phyloP scores from a whole-genome alignment of 2,329 filamentous ascomycete species.

The Paecilomyces sp. region DNA sequence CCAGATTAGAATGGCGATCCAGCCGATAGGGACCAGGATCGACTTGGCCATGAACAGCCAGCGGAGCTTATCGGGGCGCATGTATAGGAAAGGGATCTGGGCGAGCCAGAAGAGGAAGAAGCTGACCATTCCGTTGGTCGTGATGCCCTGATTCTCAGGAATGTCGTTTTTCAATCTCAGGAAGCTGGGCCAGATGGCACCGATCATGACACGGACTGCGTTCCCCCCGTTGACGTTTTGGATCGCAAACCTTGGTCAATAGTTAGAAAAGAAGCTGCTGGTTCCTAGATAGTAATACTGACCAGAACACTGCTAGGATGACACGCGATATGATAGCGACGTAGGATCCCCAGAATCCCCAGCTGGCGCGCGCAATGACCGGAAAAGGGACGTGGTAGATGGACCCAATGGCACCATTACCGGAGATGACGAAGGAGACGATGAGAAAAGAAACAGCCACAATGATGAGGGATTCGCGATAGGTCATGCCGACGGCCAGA shows the following conservation, averaged over 20 bases:
- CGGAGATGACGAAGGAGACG: conserved; percentile 53
- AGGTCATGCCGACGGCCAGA: conserved; percentile 46
- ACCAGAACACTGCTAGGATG: conserved; percentile 50
- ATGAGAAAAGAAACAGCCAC: conserved; percentile 46
- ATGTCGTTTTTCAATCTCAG: conserved; percentile 30
- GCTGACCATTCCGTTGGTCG: conserved; percentile 38
- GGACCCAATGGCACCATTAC: conserved; percentile 50
- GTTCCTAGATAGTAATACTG: not conserved
- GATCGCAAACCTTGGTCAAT: conserved; percentile 52
- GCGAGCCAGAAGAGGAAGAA: conserved; percentile 39
- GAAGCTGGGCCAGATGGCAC: conserved; percentile 45
- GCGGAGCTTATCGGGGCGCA: conserved; percentile 34
- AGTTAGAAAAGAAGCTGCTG: not conserved
- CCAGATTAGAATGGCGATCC: conserved; percentile 52
- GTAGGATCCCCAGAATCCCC: conserved; percentile 53
- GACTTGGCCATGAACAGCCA: conserved; percentile 32
- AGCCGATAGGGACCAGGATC: conserved; percentile 49
- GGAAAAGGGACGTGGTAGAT: conserved; percentile 51
- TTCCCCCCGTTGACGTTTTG: conserved; percentile 58
- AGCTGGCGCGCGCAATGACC: conserved; percentile 48
- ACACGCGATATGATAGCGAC: conserved; percentile 47
- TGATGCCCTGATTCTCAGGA: conserved; percentile 36
- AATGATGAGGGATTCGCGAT: conserved; percentile 44
- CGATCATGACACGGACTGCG: conserved; percentile 44
- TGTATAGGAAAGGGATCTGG: conserved; percentile 39